Evolutionary conservation across 2,329 filamentous ascomycete species (phyloP).

Genomic region (Aureobasidium namibiae): DNA sequence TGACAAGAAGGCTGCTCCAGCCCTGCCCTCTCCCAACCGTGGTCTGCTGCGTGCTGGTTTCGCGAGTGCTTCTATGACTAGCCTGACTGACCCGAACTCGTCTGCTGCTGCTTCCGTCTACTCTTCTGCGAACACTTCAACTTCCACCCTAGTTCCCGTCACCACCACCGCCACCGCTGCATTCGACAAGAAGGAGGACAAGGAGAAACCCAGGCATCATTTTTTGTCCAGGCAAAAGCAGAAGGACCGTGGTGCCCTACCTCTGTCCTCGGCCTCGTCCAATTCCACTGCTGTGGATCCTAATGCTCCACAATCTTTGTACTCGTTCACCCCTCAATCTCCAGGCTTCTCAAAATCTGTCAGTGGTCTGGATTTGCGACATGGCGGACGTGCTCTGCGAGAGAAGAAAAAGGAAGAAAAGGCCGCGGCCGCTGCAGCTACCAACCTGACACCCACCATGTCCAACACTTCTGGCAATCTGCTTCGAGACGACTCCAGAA

Average conservation of each 20-base stretch:
- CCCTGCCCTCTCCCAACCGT: conserved; percentile 56
- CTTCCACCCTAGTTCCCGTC: conserved; percentile 62
- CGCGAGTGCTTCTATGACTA: conserved; percentile 63
- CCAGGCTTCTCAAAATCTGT: conserved; percentile 77
- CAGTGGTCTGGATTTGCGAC: conserved; percentile 68
- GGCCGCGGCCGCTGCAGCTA: conserved; percentile 30
- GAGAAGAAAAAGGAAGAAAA: conserved; percentile 60
- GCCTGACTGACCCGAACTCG: conserved; percentile 51
- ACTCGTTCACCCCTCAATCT: conserved; percentile 71
- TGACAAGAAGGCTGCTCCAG: conserved; percentile 48
- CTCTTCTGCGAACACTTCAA: conserved; percentile 65
- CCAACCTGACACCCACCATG: conserved; percentile 24
- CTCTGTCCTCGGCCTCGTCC: conserved; percentile 66
- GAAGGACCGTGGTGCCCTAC: conserved; percentile 62
- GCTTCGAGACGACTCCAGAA: conserved; percentile 14
- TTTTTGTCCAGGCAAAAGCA: conserved; percentile 73
- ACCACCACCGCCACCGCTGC: conserved; percentile 30
- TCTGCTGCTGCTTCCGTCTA: conserved; percentile 54
- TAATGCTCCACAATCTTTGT: conserved; percentile 64
- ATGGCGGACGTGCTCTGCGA: conserved; percentile 65
- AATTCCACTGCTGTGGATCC: conserved; percentile 71
- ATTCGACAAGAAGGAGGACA: conserved; percentile 64
- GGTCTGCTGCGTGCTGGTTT: conserved; percentile 57
- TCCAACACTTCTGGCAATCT: conserved; percentile 22
- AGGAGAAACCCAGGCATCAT: conserved; percentile 67